Conservation (phyloP, 768 basidiomycete species). For the Coprinellus aureogranulatus region DNA sequence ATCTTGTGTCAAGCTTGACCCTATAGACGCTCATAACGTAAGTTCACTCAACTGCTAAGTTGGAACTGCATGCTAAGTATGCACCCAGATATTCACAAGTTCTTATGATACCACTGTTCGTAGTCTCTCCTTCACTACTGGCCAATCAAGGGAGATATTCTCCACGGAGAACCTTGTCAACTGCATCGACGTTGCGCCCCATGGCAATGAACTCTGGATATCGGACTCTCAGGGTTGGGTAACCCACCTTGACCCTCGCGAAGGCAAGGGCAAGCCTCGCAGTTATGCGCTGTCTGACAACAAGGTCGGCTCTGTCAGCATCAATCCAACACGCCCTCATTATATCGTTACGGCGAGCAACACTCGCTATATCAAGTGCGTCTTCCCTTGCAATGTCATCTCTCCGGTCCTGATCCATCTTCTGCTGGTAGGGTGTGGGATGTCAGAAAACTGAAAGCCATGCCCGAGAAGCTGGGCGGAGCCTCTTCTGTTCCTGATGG, state of each 20-base stretch:
- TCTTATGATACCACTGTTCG: slow-evolving; percentile 83
- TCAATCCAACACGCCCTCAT: slow-evolving; percentile 69
- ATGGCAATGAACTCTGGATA: slow-evolving; percentile 81
- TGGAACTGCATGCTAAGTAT: background rate
- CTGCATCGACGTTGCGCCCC: slow-evolving; percentile 66
- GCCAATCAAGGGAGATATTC: slow-evolving; percentile 68
- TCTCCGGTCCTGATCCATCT: background rate
- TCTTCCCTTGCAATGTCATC: background rate
- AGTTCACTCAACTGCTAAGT: slow-evolving; percentile 10
- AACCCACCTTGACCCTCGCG: slow-evolving; percentile 74
- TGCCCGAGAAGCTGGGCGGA: slow-evolving; percentile 36
- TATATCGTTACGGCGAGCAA: slow-evolving; percentile 78
- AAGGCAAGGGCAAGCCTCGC: slow-evolving; percentile 51
- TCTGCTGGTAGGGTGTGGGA: slow-evolving; percentile 81
- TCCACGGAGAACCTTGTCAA: slow-evolving; percentile 64
- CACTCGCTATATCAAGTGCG: slow-evolving; percentile 66
- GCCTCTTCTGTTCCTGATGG: slow-evolving; percentile 23
- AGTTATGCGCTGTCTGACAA: slow-evolving; percentile 65
- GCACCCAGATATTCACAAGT: slow-evolving; percentile 66
- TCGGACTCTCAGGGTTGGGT: slow-evolving; percentile 70
- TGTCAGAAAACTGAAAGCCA: slow-evolving; percentile 55
- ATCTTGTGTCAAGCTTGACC: slow-evolving; percentile 75
- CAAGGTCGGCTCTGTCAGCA: slow-evolving; percentile 77
- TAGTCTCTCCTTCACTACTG: slow-evolving; percentile 67
- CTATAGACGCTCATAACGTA: slow-evolving; percentile 72